These are phyloP conservation scores for Salvia rosmarinus DNA, from an alignment of 257 asterid genomes.

Conservation along the genomic window DNA sequence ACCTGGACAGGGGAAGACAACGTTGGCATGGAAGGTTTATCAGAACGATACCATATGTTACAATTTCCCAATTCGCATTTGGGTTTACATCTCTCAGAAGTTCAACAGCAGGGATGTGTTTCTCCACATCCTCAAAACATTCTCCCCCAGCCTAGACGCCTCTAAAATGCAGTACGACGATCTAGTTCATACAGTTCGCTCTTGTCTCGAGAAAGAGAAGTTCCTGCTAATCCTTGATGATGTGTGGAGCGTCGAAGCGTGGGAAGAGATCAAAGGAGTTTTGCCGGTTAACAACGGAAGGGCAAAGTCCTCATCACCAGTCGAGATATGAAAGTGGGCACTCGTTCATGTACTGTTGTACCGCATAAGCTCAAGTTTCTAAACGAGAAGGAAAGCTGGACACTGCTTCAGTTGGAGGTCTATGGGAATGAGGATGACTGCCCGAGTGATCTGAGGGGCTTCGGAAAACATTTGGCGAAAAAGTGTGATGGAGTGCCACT, in stretches of 20 bases:
- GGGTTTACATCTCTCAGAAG: constrained; percentile 31
- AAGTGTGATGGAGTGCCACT: constrained; percentile 54
- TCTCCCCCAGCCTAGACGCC: background rate
- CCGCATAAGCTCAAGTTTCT: constrained; percentile 43
- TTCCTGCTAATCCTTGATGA: constrained; percentile 57
- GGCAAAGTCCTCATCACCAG: constrained; percentile 55
- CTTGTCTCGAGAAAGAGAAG: constrained; percentile 15
- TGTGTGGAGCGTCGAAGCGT: constrained; percentile 47
- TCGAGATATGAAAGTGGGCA: constrained; percentile 39
- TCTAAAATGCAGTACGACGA: background rate
- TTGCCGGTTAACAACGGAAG: constrained; percentile 37
- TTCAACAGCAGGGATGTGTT: constrained; percentile 17
- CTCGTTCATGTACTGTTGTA: constrained; percentile 22
- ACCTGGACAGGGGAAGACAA: constrained; percentile 47
- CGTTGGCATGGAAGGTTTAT: constrained; percentile 38
- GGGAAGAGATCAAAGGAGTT: constrained; percentile 35
- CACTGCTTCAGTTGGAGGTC: constrained; percentile 46
- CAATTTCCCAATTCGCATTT: constrained; percentile 33
- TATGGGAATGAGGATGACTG: constrained; percentile 26
- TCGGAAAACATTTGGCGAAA: constrained; percentile 38
- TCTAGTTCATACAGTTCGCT: constrained; percentile 3
- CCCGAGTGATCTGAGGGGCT: constrained; percentile 23
- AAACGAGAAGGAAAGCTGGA: constrained; percentile 39
- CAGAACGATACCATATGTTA: background rate
- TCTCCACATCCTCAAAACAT: constrained; percentile 19